Evolutionary conservation across 116 monocot species (phyloP).

Genomic region (Posidonia oceanica): DNA sequence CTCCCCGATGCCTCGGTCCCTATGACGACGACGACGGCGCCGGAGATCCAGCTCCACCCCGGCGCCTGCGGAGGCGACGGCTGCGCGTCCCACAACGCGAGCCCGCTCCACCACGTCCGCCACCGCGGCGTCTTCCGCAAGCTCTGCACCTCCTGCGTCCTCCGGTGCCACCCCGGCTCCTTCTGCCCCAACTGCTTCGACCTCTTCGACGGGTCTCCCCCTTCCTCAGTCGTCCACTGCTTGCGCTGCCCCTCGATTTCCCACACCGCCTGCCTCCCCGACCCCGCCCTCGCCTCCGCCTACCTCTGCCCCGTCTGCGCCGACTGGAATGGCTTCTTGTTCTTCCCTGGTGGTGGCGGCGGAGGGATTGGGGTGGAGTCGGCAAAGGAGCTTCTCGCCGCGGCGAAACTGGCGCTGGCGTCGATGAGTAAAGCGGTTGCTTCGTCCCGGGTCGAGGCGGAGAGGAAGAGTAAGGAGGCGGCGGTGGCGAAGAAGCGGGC

Average conservation of each 20-base stretch:
- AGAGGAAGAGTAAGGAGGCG: slow-evolving; percentile 40
- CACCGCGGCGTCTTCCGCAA: slow-evolving; percentile 37
- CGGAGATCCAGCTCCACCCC: neutral
- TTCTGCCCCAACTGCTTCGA: slow-evolving; percentile 63
- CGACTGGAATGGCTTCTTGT: slow-evolving; percentile 19
- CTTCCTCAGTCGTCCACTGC: slow-evolving; percentile 21
- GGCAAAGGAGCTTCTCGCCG: slow-evolving; percentile 38
- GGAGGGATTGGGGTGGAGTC: slow-evolving; percentile 13
- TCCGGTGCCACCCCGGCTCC: slow-evolving; percentile 41
- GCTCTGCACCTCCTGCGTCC: slow-evolving; percentile 74
- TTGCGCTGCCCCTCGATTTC: slow-evolving; percentile 19
- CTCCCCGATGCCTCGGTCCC: too few relatives aligned
- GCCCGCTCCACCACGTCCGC: slow-evolving; percentile 57
- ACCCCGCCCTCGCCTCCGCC: neutral
- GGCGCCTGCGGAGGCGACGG: slow-evolving; percentile 41
- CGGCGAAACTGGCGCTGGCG: slow-evolving; percentile 28
- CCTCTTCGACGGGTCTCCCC: slow-evolving; percentile 16
- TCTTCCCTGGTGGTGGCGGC: slow-evolving; percentile 8
- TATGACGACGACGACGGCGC: neutral
- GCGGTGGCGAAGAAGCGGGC: slow-evolving; percentile 37
- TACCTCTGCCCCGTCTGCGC: slow-evolving; percentile 49
- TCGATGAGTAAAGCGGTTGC: slow-evolving; percentile 35
- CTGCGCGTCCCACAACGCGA: slow-evolving; percentile 25
- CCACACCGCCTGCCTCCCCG: slow-evolving; percentile 36
- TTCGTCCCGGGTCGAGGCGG: slow-evolving; percentile 26